phyloP scores from a whole-genome alignment of 2,329 filamentous ascomycete genomes.

The Aspergillus costaricaensis region DNA sequence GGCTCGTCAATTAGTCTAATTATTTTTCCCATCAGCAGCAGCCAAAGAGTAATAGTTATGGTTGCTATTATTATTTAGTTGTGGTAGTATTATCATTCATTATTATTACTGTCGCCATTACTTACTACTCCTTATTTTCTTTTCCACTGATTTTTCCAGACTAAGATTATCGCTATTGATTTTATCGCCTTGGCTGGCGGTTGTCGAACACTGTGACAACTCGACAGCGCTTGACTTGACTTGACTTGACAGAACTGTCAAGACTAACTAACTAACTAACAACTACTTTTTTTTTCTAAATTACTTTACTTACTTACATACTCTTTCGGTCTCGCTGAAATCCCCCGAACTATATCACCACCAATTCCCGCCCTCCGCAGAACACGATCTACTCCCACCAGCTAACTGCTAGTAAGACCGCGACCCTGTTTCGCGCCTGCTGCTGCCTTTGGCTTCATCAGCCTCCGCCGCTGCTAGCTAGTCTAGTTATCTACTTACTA shows the following conservation, averaged over 20 bases:
- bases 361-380: neutral
- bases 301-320: neutral
- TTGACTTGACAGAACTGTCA: neutral
- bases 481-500: neutral
- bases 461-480: neutral
- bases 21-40: neutral
- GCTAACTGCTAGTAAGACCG: neutral
- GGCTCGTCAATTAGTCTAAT: neutral
- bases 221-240: neutral
- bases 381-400: conserved; percentile 8
- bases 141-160: neutral
- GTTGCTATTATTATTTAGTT: neutral
- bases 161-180: conserved; percentile 7
- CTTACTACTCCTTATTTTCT: neutral
- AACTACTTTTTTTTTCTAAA: neutral
- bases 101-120: neutral
- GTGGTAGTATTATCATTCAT: neutral
- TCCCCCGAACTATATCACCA: conserved; percentile 5
- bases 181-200: conserved; percentile 8
- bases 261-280: neutral
- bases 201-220: conserved; percentile 4
- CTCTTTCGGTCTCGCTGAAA: neutral
- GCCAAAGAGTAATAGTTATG: neutral
- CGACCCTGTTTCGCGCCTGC: neutral
- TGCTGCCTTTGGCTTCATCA: neutral